Base-by-base conservation (phyloP, 306 rosid genomes). In the Trifolium pratense region DNA sequence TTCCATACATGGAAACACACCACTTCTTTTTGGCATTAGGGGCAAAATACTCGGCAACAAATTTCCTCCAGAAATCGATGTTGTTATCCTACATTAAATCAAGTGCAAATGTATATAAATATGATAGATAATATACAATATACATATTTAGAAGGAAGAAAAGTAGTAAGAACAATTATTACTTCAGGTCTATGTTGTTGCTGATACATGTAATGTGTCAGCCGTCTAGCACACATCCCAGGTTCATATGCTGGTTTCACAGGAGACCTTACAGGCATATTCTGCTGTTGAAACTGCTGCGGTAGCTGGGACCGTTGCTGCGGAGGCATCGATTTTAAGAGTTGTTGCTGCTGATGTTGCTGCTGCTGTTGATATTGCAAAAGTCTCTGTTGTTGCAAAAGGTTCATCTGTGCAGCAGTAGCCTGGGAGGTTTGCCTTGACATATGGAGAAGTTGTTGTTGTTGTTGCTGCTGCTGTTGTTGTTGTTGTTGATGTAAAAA, bases 1-100 rank as follows among this genome's bases (percentile, higher is more conserved):
- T 89, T 76, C 97, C 97, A 80, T 93, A 93, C 97, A 91, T 85
- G 51, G 98, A 93, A 82, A 93, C 98, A 20, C 98, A 93, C 98
- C 98, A 93, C 85, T 93, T 93, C 92, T 93, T 93, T 82, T 85
- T 93, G 76, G 98, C 98, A 82, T 88, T 84, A 12, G 97, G 94
- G 34, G 95, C 98, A 82, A 85, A 93, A 78, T 86, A 91, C 75
- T 93, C 98, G 0, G 89, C 81, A 79, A 93, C 98, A 89, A 93
- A 93, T 79, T 91, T 93, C 78, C 98, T 91, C 98, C 98, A 93
- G 85, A 93, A 93, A 34, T 93, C 98, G 9, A 93, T 93, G 77
- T 86, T 91, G 81, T 93, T 93, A 76, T 89, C 97, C 98, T 93
- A 76, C 78, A 77, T 7, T 25, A 82, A 74, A 84, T 46, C 65